Evolutionary conservation across 257 asterid genomes (phyloP).

Genomic region (Jacaranda copaia): DNA sequence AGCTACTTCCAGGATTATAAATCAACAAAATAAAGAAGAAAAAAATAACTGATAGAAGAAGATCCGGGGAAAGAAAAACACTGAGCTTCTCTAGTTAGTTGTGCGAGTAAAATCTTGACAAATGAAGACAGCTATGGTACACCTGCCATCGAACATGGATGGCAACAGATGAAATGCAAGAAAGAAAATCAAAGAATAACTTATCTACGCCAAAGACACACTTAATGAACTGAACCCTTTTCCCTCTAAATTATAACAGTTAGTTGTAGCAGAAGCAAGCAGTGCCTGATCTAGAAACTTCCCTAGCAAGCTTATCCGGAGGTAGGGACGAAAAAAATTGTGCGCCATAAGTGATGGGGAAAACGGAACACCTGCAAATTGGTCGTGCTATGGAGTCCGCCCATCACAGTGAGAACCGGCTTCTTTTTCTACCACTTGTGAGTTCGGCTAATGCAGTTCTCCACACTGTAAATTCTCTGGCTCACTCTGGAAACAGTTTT

Average conservation of each 20-base stretch:
- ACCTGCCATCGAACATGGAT: conserved; percentile 43
- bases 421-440: conserved; percentile 21
- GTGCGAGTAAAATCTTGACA: conserved; percentile 29
- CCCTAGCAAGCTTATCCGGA: conserved; percentile 40
- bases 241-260: conserved; percentile 8
- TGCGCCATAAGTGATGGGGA: conserved; percentile 11
- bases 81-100: conserved; percentile 22
- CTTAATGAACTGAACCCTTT: neutral
- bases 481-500: conserved; percentile 8
- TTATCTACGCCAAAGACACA: conserved; percentile 12
- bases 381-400: conserved; percentile 28
- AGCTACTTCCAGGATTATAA: too few species aligned
- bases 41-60: neutral
- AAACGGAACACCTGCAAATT: conserved; percentile 25
- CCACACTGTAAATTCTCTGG: conserved; percentile 8
- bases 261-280: conserved; percentile 31
- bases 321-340: conserved; percentile 37
- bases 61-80: neutral
- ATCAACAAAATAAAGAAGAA: neutral
- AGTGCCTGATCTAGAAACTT: conserved; percentile 37
- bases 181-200: conserved; percentile 54
- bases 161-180: conserved; percentile 40
- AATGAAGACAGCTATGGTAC: conserved; percentile 48
- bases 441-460: conserved; percentile 30
- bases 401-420: conserved; percentile 8